A percentile compares a stretch with the other conserved stretches of the same genome.
Conservation (phyloP, 2,329 filamentous ascomycete species). For the Pyrenochaeta sp. region DNA sequence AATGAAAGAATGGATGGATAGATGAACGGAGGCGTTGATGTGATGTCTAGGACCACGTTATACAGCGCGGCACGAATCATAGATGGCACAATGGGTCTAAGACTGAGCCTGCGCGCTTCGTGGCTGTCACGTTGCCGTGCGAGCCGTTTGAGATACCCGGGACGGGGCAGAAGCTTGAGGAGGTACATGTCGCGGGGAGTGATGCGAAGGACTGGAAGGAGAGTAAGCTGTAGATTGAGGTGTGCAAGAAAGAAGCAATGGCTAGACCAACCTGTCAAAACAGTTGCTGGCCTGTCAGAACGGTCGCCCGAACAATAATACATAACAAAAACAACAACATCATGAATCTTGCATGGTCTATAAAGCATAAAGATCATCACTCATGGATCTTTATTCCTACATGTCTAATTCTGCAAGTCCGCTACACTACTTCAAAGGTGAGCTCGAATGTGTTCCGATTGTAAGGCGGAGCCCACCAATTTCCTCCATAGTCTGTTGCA, state of each 20-base stretch:
- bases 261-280: too few species aligned
- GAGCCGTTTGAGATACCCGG: conserved; percentile 31
- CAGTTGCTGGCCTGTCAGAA: not conserved
- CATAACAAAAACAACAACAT: not conserved
- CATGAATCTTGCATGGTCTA: not conserved
- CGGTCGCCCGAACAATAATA: not conserved
- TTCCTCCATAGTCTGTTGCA: not conserved
- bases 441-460: not conserved
- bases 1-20: too few species aligned
- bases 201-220: conserved; percentile 12
- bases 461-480: not conserved
- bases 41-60: conserved; percentile 21
- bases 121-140: conserved; percentile 31
- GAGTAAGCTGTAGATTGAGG: conserved; percentile 6
- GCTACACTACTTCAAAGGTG: not conserved
- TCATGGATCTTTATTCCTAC: not conserved
- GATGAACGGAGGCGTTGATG: too few species aligned
- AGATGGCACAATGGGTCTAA: conserved; percentile 26
- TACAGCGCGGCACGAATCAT: conserved; percentile 34
- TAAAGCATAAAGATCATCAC: not conserved
- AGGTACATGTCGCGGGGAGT: conserved; percentile 22
- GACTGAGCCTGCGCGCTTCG: conserved; percentile 31
- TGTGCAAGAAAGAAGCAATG: not conserved
- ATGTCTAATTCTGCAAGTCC: not conserved
- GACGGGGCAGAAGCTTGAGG: conserved; percentile 26